phyloP scores from a whole-genome alignment of 1,139 yeast species.

The Geotrichum klebahnii region DNA sequence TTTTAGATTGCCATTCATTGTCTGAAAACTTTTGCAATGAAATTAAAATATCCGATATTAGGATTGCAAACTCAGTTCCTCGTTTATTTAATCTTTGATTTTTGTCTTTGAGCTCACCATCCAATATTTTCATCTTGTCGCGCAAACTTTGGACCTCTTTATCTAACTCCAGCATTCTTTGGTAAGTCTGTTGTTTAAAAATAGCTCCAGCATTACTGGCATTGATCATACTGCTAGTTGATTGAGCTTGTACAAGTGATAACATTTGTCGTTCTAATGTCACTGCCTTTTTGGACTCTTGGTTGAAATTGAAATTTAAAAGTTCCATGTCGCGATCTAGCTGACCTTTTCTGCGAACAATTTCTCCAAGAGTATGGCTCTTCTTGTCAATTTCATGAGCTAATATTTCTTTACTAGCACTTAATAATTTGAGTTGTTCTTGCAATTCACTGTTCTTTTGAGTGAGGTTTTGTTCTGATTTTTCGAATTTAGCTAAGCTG shows the following conservation, averaged over 20 bases:
- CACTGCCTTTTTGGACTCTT: constrained; percentile 2
- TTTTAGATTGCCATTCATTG: constrained; percentile 15
- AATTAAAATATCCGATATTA: constrained; percentile 15
- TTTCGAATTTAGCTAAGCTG: not conserved
- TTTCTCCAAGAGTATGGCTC: constrained; percentile 1
- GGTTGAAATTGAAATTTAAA: constrained; percentile 5
- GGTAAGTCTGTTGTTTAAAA: constrained; percentile 19
- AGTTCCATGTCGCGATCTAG: constrained; percentile 7
- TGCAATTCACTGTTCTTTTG: not conserved
- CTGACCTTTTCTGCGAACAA: constrained; percentile 2
- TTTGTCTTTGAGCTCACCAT: constrained; percentile 9
- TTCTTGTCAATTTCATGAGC: constrained; percentile 6
- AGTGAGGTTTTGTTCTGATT: not conserved
- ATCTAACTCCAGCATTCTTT: constrained; percentile 20
- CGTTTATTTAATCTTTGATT: constrained; percentile 12
- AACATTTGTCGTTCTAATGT: constrained; percentile 1
- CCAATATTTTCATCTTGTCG: constrained; percentile 10
- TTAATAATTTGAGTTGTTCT: not conserved
- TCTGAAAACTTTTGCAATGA: constrained; percentile 3
- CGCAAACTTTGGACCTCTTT: constrained; percentile 14
- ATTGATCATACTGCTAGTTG: not conserved
- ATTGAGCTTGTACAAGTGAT: constrained; percentile 4
- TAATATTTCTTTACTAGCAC: not conserved
- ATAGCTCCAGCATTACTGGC: constrained; percentile 12
- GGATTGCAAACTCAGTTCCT: constrained; percentile 14